Evolutionary conservation across 2,329 filamentous ascomycete species (phyloP).

Genomic region (Colletotrichum sidae): DNA sequence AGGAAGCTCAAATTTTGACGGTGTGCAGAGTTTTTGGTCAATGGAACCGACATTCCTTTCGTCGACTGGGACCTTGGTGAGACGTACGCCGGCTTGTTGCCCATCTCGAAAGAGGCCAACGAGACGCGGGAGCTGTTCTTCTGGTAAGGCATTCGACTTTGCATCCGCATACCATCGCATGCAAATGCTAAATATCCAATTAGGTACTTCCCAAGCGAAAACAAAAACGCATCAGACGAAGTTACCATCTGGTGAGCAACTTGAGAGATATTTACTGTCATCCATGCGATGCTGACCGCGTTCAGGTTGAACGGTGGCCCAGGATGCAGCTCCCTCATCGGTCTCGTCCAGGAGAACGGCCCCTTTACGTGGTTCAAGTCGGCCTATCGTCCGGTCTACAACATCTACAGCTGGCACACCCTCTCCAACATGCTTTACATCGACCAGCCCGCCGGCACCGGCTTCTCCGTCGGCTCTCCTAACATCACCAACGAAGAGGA

Average conservation of each 20-base stretch:
- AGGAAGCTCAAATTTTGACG: too few species aligned
- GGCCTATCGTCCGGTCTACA: conserved; percentile 68
- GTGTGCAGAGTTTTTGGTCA: conserved; percentile 68
- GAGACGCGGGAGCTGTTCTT: conserved; percentile 70
- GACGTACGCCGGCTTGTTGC: conserved; percentile 73
- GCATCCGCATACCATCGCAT: background rate
- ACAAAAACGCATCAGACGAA: conserved; percentile 72
- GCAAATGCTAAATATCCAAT: background rate
- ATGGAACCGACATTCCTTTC: conserved; percentile 75
- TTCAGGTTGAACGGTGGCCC: conserved; percentile 50
- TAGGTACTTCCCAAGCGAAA: conserved; percentile 54
- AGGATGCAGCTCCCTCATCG: conserved; percentile 71
- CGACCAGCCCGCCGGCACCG: conserved; percentile 43
- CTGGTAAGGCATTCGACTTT: conserved; percentile 56
- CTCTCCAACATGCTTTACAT: conserved; percentile 52
- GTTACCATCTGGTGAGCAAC: conserved; percentile 62
- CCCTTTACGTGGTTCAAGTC: conserved; percentile 79
- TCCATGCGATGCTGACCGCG: background rate
- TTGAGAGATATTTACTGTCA: too few species aligned
- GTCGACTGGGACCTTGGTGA: conserved; percentile 77
- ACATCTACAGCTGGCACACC: conserved; percentile 54
- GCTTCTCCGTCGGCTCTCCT: conserved; percentile 64
- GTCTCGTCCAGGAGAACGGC: conserved; percentile 81
- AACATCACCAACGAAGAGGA: conserved; percentile 76
- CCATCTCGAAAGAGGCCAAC: conserved; percentile 58